Conservation (phyloP, 1,139 yeast genomes). For the Magnusiomyces suaveolens region DNA sequence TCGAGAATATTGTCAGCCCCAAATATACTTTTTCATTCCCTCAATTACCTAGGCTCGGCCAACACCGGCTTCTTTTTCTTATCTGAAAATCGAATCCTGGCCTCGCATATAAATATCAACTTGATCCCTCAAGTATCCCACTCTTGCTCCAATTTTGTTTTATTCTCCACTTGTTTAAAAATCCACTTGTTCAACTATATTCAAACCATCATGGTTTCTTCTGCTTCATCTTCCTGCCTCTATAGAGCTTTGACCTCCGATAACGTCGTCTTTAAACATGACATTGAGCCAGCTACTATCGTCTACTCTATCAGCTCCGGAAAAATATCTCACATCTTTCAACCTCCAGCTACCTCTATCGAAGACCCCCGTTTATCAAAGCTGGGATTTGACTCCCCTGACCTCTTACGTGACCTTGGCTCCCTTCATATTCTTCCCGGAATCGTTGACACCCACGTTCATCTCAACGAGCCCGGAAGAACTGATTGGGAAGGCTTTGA, state of each 20-base stretch:
- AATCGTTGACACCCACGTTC: constrained; percentile 87
- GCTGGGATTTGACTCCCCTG: constrained; percentile 1
- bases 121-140: not conserved
- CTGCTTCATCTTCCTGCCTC: no score
- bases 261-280: constrained; percentile 48
- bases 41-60: not conserved
- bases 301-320: constrained; percentile 57
- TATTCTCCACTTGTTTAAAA: not conserved
- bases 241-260: no score
- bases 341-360: not conserved
- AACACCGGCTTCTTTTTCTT: not conserved
- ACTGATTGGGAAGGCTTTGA: constrained; percentile 96
- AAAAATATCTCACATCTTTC: constrained; percentile 35
- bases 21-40: not conserved
- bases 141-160: not conserved
- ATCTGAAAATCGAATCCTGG: not conserved
- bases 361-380: not conserved
- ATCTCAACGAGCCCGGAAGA: constrained; percentile 86
- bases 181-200: no score
- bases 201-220: no score
- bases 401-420: constrained; percentile 25
- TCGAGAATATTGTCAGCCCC: not conserved
- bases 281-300: constrained; percentile 54
- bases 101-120: not conserved
- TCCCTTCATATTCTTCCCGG: constrained; percentile 77